Base-by-base conservation (phyloP, 1,139 yeast genomes). In the Wickerhamomyces sp. region DNA sequence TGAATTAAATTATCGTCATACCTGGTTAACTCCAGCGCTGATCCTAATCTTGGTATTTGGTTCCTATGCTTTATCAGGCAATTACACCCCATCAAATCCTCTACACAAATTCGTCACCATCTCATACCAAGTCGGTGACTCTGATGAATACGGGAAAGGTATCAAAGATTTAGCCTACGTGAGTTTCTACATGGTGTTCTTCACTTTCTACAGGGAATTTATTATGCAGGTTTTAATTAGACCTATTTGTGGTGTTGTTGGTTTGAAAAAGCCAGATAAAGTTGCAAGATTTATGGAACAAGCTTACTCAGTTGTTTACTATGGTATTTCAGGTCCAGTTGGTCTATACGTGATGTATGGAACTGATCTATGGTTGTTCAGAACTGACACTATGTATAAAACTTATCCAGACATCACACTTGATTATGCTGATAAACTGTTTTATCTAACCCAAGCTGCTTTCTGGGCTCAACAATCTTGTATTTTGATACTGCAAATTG, bases 401-500 rank as follows among this genome's bases (percentile, higher is more conserved):
- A 66, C 73, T 22, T 91, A 83, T 57, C 98, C 98, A 11, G 97
- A 93, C 62, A 70, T 74, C 44, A 70, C 83, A 25, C 88, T 85
- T 55, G 80, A 75, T 39, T 70, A 68, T 42, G 66, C 71, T 42
- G 84, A 84, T 64, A 91, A 91, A 64, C 57, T 78, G 14, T 93
- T 83, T 57, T 93, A 91, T 59, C 68, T 91, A 46, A 78, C 87
- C 26, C 98, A 91, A 64, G 96, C 97, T 6, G 85, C 96, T 3
- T 91, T 87, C 61, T 91, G 99, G 99, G 79, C 88, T 14, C 99
- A 91, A 64, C 98, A 91, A 62, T 81, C 93, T 1, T 77, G 85
- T 28, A 82, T 91, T 19, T 68, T 91, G 43, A 63, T 79, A 37
- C 68, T 93, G 46, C 95, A 85, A 59, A 71, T 91, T 44, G 99